Conservation (phyloP, 805 yeast species). For the Myxozyma monticola region DNA sequence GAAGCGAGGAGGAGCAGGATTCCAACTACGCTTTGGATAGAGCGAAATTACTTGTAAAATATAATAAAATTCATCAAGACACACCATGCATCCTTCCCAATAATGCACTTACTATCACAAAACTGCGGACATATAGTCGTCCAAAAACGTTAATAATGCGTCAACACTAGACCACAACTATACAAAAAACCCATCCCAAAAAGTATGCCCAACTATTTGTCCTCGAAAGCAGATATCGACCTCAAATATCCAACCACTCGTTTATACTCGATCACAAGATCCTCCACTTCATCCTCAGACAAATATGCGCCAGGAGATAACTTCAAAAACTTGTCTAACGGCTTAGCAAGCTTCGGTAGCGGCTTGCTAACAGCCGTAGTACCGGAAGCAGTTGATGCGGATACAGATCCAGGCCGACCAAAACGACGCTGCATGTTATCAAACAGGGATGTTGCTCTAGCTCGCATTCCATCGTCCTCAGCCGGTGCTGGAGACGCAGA, state of each 20-base stretch:
- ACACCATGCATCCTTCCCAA: too few relatives aligned
- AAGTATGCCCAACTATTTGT: too few relatives aligned
- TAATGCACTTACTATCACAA: too few relatives aligned
- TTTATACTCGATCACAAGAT: slow-evolving; percentile 41
- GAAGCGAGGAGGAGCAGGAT: slow-evolving; percentile 24
- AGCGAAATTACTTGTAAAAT: too few relatives aligned
- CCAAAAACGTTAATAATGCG: not conserved
- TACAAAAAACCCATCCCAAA: too few relatives aligned
- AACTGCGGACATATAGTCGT: too few relatives aligned
- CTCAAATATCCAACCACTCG: slow-evolving; percentile 39
- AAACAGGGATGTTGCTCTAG: not conserved
- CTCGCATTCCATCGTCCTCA: not conserved
- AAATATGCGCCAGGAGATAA: slow-evolving; percentile 36
- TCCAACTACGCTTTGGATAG: slow-evolving; percentile 17
- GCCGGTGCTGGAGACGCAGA: too few relatives aligned
- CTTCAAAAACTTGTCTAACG: slow-evolving; percentile 8
- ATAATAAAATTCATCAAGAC: too few relatives aligned
- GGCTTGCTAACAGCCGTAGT: not conserved
- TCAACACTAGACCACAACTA: not conserved
- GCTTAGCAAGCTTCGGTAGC: slow-evolving; percentile 10
- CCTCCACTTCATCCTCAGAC: slow-evolving; percentile 40
- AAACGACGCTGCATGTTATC: not conserved
- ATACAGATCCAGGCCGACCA: not conserved
- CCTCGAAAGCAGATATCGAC: slow-evolving; percentile 35
- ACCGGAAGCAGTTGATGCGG: not conserved